Base-by-base conservation (phyloP, 805 yeast species). In the Metschnikowia dekortorum region DNA sequence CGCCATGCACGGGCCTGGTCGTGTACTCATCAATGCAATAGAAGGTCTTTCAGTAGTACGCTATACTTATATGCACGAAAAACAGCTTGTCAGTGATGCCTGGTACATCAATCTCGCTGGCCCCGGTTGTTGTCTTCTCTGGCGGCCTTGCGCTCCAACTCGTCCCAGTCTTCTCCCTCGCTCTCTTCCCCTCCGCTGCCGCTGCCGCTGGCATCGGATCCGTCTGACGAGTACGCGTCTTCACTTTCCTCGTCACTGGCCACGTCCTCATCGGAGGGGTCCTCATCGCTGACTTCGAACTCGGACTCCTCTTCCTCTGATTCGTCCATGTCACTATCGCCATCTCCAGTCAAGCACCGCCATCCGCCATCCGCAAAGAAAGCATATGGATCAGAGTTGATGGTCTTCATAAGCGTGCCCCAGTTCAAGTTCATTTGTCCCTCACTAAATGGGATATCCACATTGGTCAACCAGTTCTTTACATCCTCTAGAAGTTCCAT, bases 381-480 rank as follows among this genome's bases (percentile, higher is more conserved):
- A 63, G 89, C 92, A 65, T 89, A 89, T 11, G 99, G 98, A 67
- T 94, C 97, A 4, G 90, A 84, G 56, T 80, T 82, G 55, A 92
- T 83, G 0, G 97, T 89, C 71, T 90, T 92, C 97, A 94, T 92
- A 64, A 94, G 91, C 26, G 90, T 85, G 11, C 83, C 76, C 99
- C 99, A 94, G 72, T 89, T 90, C 80, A 94, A 83, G 73, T 92
- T 92, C 71, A 94, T 86, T 41, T 96, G 91, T 48, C 97, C 97
- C 62, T 90, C 97, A 64, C 91, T 87, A 73, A 79, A 84, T 36
- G 99, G 96, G 55, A 94, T 87, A 67, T 94, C 99, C 63, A 94
- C 96, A 66, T 94, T 96, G n/a, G 96, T 89, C 52, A 94, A 75
- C 99, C 99, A 94, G 46, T 89, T 89, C 68, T 92, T 94, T 54